Conservation (phyloP, 2,329 filamentous ascomycete genomes). For the Paecilomyces fulvus region DNA sequence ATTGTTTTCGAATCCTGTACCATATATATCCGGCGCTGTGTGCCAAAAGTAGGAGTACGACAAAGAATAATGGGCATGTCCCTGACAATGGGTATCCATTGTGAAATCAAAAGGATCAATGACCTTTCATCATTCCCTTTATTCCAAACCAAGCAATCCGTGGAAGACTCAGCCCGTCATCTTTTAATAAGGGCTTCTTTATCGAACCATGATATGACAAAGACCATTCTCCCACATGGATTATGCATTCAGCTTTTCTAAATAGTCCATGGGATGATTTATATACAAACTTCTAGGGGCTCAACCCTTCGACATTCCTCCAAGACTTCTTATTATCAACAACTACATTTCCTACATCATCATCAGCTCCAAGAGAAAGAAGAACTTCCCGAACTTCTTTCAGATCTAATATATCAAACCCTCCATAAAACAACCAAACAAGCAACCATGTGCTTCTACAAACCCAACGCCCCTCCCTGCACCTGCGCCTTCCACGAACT, state of each 20-base stretch:
- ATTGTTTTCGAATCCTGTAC: not conserved
- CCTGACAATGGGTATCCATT: not conserved
- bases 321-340: not conserved
- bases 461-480: conserved; percentile 12
- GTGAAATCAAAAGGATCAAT: not conserved
- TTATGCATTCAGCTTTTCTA: not conserved
- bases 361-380: too few relatives aligned
- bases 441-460: conserved; percentile 1
- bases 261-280: not conserved
- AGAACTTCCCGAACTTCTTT: not conserved
- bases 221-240: not conserved
- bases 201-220: not conserved
- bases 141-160: not conserved
- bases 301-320: not conserved
- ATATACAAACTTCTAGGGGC: not conserved
- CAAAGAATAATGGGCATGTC: not conserved
- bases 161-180: not conserved
- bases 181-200: not conserved
- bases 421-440: not conserved
- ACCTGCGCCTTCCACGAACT: conserved; percentile 13
- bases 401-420: not conserved
- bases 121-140: not conserved
- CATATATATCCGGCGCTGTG: not conserved
- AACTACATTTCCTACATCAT: too few relatives aligned
- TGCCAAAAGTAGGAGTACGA: not conserved